Conservation (phyloP, 345 rosid genomes). For the Eutrema yunnanense region DNA sequence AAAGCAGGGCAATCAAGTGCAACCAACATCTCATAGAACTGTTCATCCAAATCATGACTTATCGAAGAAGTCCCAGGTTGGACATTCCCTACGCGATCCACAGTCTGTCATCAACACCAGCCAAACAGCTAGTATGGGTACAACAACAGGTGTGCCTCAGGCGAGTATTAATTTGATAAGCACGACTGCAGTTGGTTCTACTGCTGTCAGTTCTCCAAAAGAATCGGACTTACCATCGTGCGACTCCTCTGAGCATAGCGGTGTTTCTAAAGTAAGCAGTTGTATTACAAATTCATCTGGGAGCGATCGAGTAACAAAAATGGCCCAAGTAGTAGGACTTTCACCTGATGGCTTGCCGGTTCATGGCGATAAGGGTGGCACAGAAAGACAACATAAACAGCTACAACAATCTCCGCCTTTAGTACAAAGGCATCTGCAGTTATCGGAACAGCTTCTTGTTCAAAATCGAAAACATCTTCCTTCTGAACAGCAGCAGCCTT, state of each 20-base stretch:
- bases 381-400: slow-evolving; percentile 30
- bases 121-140: slow-evolving; percentile 25
- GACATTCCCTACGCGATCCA: slow-evolving; percentile 38
- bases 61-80: slow-evolving; percentile 44
- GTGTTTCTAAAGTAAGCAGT: slow-evolving; percentile 32
- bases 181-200: slow-evolving; percentile 26
- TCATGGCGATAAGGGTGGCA: slow-evolving; percentile 35
- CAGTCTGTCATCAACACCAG: slow-evolving; percentile 35
- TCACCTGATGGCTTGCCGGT: neutral
- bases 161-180: slow-evolving; percentile 36
- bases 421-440: slow-evolving; percentile 41
- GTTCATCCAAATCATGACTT: slow-evolving; percentile 45
- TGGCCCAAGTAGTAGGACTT: slow-evolving; percentile 44
- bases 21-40: slow-evolving; percentile 44
- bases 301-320: slow-evolving; percentile 31
- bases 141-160: slow-evolving; percentile 31
- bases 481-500: slow-evolving; percentile 7
- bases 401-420: slow-evolving; percentile 38
- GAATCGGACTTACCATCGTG: slow-evolving; percentile 42
- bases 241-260: slow-evolving; percentile 29
- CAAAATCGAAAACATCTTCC: slow-evolving; percentile 16
- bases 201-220: slow-evolving; percentile 38
- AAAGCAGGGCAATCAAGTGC: slow-evolving; percentile 53
- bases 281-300: slow-evolving; percentile 35
- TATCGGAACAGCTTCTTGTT: slow-evolving; percentile 34